Percentiles rank a stretch among this genome's conserved stretches.
phyloP scores from a whole-genome alignment of 768 basidiomycete species.

The Suillus luteus region DNA sequence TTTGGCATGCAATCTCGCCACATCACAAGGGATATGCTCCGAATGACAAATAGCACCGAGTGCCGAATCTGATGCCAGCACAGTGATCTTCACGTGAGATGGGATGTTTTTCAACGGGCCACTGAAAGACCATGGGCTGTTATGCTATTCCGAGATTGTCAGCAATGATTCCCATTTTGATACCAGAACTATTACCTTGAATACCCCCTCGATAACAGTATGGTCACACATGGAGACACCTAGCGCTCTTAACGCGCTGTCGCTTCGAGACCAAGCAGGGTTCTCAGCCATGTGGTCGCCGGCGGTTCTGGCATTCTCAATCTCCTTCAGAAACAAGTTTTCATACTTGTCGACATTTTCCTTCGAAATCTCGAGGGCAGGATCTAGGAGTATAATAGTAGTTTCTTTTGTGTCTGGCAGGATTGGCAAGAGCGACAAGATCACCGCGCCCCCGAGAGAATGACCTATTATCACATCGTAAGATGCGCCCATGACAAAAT shows the following conservation, averaged over 20 bases:
- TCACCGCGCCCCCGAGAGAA: background rate
- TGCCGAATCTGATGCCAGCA: constrained; percentile 3
- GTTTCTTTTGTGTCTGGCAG: background rate
- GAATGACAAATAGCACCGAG: background rate
- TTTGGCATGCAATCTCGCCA: background rate
- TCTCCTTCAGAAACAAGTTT: background rate
- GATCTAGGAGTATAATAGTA: background rate
- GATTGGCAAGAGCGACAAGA: background rate
- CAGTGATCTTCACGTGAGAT: background rate
- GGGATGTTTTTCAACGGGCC: background rate
- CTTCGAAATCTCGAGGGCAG: background rate
- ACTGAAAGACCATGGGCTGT: background rate
- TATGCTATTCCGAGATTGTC: background rate
- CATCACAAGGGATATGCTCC: background rate
- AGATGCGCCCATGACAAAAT: background rate
- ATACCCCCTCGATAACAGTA: background rate
- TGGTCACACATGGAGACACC: background rate
- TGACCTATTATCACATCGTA: background rate
- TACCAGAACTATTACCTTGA: background rate
- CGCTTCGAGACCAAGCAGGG: background rate
- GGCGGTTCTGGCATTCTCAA: background rate
- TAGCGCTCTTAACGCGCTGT: background rate
- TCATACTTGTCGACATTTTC: background rate
- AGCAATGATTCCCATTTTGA: background rate
- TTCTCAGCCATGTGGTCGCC: background rate